Evolutionary conservation across 2,329 filamentous ascomycete species (phyloP), one percentile per base, ranked within the genome.

Genomic region (Pleomassaria siparia): DNA sequence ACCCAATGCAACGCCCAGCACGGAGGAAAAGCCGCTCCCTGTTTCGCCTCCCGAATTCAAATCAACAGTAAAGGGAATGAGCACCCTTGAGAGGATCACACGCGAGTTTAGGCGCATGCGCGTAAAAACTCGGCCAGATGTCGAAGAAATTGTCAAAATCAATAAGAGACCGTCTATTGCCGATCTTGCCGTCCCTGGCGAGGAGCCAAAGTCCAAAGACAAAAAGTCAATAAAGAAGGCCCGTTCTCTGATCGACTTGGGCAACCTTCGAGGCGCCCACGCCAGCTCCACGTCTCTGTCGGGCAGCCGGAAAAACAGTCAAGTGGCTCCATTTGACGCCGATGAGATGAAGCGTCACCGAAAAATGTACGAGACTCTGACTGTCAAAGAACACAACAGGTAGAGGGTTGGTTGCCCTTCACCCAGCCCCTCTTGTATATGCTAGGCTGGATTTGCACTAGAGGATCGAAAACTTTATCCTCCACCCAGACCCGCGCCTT

Each of bases 51-150:
- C 52, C 15, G 58, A 53, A 22, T 55, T 52, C 12, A 54, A 59
- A 37, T 25, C 56, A 24, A 16, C 58, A 12, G 39, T 50, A n/a
- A 71, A 70, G 47, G 60, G 63, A n/a, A 55, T 63, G 22, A 82
- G 78, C 37, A 74, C 76, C n/a, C 69, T 85, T 10, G 82, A 85
- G 67, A 79, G 79, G 57, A 77, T 85, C 49, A 79, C 80, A 10
- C 76, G 79, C 29, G 82, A 84, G 54, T 72, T 85, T 53, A 78
- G 76, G 52, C 78, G 79, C 55, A 82, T 85, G 66, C 78, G 79
- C 39, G 79, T 70, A 42, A 71, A 80, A 43, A 76, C 75, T 40
- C 74, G 74, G 49, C 72, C 72, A 3, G 75, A 81, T 32, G 73
- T 81, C n/a, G 74, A 76, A 20, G 74, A 78, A 54, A 74, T 76